These are phyloP conservation scores for sweet orange (Citrus sinensis) DNA, from an alignment of 345 rosid species.

Conservation along the genomic window DNA sequence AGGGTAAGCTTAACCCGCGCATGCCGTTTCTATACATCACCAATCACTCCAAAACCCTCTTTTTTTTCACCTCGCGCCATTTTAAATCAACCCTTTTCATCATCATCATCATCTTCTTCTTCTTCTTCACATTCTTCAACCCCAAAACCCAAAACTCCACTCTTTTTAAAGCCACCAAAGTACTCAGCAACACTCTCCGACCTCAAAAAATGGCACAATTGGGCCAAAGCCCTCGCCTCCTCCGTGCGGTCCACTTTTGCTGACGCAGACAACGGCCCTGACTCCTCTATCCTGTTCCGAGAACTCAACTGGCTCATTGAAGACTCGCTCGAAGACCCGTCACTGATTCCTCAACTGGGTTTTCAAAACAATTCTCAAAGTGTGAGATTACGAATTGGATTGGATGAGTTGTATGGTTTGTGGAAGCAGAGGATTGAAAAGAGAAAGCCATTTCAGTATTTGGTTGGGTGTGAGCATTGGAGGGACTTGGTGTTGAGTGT, in stretches of 20 bases:
- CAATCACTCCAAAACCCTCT: not conserved
- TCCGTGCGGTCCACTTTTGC: conserved; percentile 53
- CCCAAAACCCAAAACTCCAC: conserved; percentile 41
- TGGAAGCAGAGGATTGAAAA: conserved; percentile 86
- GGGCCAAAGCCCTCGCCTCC: conserved; percentile 66
- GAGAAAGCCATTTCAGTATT: conserved; percentile 83
- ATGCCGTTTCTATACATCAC: not conserved
- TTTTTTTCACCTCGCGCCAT: not conserved
- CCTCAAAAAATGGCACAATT: conserved; percentile 62
- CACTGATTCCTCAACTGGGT: conserved; percentile 23
- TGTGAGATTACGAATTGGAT: conserved; percentile 34
- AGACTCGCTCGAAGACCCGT: conserved; percentile 47
- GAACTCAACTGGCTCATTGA: conserved; percentile 86
- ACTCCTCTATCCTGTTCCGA: conserved; percentile 48
- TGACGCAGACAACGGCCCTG: conserved; percentile 55
- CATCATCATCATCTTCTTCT: not conserved
- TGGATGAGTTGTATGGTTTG: conserved; percentile 58
- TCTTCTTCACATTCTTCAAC: not conserved
- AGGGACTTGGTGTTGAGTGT: conserved; percentile 80
- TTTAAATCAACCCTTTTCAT: conserved; percentile 12
- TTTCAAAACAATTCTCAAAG: conserved; percentile 11
- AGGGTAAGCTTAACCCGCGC: not conserved
- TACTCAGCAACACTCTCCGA: conserved; percentile 44
- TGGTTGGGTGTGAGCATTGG: conserved; percentile 96
- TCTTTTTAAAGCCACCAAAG: conserved; percentile 51